Percentiles rank a stretch among this genome's conserved stretches.
Conservation (phyloP, 495 filamentous ascomycete species). For the Daldinia vernicosa region DNA sequence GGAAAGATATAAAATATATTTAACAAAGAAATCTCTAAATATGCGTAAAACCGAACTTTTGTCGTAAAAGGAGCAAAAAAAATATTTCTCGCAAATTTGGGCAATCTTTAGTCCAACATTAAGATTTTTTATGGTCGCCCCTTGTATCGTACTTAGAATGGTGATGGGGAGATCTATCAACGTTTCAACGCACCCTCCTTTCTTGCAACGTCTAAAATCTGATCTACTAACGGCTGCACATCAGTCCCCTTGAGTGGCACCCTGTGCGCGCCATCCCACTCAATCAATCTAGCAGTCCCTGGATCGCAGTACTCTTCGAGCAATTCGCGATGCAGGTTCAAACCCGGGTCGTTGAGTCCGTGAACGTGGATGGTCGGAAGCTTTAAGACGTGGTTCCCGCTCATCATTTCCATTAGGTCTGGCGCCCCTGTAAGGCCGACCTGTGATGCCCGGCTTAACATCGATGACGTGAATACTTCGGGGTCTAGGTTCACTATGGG, state of each 20-base stretch:
- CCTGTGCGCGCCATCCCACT: conserved; percentile 70
- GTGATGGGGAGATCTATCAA: background rate
- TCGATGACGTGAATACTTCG: conserved; percentile 34
- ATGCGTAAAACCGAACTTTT: too few relatives aligned
- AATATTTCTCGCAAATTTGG: too few relatives aligned
- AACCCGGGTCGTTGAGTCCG: conserved; percentile 63
- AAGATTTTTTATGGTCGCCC: too few relatives aligned
- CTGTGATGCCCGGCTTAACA: conserved; percentile 35
- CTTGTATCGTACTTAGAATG: background rate
- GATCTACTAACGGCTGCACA: conserved; percentile 58
- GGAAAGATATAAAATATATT: too few relatives aligned
- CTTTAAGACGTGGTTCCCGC: conserved; percentile 39
- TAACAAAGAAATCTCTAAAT: too few relatives aligned
- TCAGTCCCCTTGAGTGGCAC: conserved; percentile 65
- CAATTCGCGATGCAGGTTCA: conserved; percentile 62
- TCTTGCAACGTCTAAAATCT: conserved; percentile 56
- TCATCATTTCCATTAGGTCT: conserved; percentile 44
- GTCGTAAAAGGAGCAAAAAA: too few relatives aligned
- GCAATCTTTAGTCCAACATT: background rate
- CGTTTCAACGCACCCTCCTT: conserved; percentile 42
- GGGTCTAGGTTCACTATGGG: conserved; percentile 62
- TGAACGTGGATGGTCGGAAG: conserved; percentile 73
- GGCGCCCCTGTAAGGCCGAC: conserved; percentile 26
- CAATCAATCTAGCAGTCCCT: conserved; percentile 56
- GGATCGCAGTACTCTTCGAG: conserved; percentile 59